Percentiles rank a stretch among this genome's conserved stretches.
These are phyloP conservation scores for Teratosphaeriaceae sp. DNA, from an alignment of 2,329 filamentous ascomycete species.

Conservation along the genomic window DNA sequence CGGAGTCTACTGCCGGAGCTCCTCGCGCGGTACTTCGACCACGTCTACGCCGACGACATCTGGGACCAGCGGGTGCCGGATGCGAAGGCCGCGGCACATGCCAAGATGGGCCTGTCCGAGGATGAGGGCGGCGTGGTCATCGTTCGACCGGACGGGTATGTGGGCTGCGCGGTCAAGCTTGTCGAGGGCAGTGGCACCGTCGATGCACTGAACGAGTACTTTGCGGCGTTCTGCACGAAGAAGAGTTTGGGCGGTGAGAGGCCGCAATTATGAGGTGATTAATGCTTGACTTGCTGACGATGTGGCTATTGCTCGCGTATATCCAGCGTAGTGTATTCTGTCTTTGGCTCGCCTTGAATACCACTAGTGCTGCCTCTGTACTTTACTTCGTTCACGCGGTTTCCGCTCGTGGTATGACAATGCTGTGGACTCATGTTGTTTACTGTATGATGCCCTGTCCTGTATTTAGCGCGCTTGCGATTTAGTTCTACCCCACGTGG, in stretches of 20 bases:
- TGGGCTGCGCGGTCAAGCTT: conserved; percentile 67
- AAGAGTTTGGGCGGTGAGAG: conserved; percentile 4
- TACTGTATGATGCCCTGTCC: too few species aligned
- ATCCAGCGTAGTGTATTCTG: too few species aligned
- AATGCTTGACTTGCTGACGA: too few species aligned
- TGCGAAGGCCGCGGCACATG: conserved; percentile 68
- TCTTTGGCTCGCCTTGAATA: too few species aligned
- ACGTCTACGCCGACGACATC: conserved; percentile 81
- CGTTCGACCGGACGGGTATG: conserved; percentile 80
- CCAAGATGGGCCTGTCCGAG: conserved; percentile 75
- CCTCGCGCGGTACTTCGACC: conserved; percentile 69
- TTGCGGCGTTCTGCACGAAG: conserved; percentile 39
- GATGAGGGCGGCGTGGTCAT: conserved; percentile 73
- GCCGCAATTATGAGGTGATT: not conserved
- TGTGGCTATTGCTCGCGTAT: too few species aligned
- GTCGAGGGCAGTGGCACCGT: conserved; percentile 72
- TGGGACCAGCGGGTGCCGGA: conserved; percentile 64
- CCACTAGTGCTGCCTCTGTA: too few species aligned
- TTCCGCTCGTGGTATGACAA: too few species aligned
- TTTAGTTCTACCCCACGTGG: too few species aligned
- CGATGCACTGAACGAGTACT: conserved; percentile 80
- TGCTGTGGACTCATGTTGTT: too few species aligned
- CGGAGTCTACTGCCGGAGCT: conserved; percentile 60
- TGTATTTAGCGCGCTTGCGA: too few species aligned
- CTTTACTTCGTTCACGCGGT: too few species aligned